Evolutionary conservation across 108 stramenopile species (phyloP).

Genomic region (Nannochloropsis granulata): DNA sequence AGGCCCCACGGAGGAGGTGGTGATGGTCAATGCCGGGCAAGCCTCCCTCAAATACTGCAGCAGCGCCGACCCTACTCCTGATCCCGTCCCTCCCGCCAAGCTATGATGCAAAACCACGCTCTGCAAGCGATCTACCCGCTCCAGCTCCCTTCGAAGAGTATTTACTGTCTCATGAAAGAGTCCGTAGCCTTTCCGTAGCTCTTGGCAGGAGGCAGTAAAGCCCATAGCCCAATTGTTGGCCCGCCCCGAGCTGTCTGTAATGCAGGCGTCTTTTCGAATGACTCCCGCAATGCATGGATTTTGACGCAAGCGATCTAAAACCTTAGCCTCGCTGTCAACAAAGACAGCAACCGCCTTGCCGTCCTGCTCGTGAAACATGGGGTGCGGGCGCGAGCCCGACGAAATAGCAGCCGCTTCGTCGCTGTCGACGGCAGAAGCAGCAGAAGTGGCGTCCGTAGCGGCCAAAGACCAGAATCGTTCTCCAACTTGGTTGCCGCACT

Average conservation of each 20-base stretch:
- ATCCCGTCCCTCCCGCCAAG: conserved; percentile 24
- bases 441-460: conserved; percentile 2
- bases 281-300: background rate
- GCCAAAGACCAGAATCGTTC: conserved; percentile 24
- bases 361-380: conserved; percentile 15
- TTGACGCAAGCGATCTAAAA: background rate
- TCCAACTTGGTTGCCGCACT: conserved; percentile 30
- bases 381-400: background rate
- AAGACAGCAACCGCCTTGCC: conserved; percentile 5
- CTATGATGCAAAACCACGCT: conserved; percentile 17
- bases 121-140: conserved; percentile 14
- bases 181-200: background rate
- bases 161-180: conserved; percentile 7
- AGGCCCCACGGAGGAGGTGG: conserved; percentile 1
- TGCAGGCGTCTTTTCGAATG: background rate
- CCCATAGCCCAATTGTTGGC: conserved; percentile 34
- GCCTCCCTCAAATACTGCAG: conserved; percentile 26
- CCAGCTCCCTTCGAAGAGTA: conserved; percentile 3
- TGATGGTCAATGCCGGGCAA: conserved; percentile 17
- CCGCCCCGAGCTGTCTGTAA: background rate
- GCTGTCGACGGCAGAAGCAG: background rate
- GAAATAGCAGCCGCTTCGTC: no score
- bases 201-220: conserved; percentile 3
- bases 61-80: conserved; percentile 17
- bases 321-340: conserved; percentile 27